Evolutionary conservation across 129 eudicot genomes (phyloP).

Genomic region (Gnaphalium uliginosum): DNA sequence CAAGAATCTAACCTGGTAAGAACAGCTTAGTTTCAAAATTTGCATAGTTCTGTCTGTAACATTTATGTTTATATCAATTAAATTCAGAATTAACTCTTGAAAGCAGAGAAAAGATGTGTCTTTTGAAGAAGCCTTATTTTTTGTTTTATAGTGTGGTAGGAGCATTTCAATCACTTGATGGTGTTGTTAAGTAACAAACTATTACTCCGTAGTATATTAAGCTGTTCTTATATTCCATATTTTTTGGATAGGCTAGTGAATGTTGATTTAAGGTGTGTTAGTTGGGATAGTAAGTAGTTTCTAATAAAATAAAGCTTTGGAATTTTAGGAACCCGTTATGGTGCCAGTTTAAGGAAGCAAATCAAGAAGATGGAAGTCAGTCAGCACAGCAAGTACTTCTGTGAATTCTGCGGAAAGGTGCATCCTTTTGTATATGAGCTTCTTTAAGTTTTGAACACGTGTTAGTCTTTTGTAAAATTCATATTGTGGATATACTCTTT

Average conservation of each 20-base stretch:
- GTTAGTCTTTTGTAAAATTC: not conserved
- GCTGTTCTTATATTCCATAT: too few relatives aligned
- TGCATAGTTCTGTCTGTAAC: not conserved
- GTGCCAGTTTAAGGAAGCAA: constrained; percentile 96
- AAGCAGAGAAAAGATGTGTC: too few relatives aligned
- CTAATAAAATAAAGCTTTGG: not conserved
- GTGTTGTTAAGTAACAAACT: not conserved
- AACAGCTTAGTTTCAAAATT: not conserved
- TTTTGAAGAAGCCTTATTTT: not conserved
- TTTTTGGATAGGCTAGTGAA: not conserved
- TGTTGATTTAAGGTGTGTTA: not conserved
- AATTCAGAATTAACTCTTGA: too few relatives aligned
- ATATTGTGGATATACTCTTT: not conserved
- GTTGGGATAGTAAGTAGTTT: not conserved
- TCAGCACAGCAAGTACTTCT: constrained; percentile 87
- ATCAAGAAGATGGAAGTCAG: constrained; percentile 90
- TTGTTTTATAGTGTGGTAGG: not conserved
- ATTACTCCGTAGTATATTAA: not conserved
- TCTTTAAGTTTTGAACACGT: not conserved
- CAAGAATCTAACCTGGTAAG: not conserved
- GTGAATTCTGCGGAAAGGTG: constrained; percentile 91
- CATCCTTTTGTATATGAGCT: not conserved
- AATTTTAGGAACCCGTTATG: constrained; percentile 81
- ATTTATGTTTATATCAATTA: not conserved
- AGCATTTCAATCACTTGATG: not conserved